Evolutionary conservation across 768 basidiomycete species (phyloP).

Genomic region (Pulveroboletus sp.): DNA sequence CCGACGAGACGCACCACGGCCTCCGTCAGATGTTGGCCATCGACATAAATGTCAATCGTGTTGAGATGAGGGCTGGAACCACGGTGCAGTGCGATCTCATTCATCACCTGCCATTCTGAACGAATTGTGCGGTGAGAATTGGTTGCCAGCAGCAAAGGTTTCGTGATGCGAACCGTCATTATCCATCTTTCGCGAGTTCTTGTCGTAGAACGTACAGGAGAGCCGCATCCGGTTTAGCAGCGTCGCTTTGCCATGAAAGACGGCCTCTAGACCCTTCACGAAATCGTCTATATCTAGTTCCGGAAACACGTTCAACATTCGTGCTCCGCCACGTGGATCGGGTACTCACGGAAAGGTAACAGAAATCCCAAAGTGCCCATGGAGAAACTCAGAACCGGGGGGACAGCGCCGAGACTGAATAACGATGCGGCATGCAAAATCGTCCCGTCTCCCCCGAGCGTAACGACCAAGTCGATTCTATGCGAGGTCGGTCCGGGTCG

Average conservation of each 20-base stretch:
- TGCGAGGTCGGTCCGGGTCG: slow-evolving; percentile 47
- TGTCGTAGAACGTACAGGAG: slow-evolving; percentile 71
- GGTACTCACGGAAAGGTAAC: slow-evolving; percentile 80
- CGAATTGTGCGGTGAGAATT: neutral
- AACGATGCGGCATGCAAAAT: slow-evolving; percentile 90
- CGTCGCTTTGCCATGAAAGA: slow-evolving; percentile 75
- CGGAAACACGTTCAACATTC: slow-evolving; percentile 1
- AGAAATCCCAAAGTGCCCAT: slow-evolving; percentile 90
- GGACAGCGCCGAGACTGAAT: slow-evolving; percentile 87
- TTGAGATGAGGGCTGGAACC: slow-evolving; percentile 90
- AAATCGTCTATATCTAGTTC: slow-evolving; percentile 82
- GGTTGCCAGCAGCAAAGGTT: neutral
- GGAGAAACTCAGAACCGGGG: slow-evolving; percentile 67
- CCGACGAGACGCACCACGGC: slow-evolving; percentile 66
- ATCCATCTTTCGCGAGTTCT: slow-evolving; percentile 54
- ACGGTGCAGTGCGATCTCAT: slow-evolving; percentile 89
- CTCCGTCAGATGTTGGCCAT: slow-evolving; percentile 93
- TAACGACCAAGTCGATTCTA: slow-evolving; percentile 82
- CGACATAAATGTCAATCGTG: slow-evolving; percentile 90
- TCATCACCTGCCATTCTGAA: slow-evolving; percentile 94
- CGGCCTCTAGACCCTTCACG: slow-evolving; percentile 71
- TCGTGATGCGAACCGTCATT: slow-evolving; percentile 48
- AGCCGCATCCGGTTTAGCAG: slow-evolving; percentile 88
- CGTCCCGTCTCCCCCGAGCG: slow-evolving; percentile 92
- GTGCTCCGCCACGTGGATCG: neutral